These are phyloP conservation scores for Balakata baccata DNA, from an alignment of 345 rosid species.

Conservation along the genomic window DNA sequence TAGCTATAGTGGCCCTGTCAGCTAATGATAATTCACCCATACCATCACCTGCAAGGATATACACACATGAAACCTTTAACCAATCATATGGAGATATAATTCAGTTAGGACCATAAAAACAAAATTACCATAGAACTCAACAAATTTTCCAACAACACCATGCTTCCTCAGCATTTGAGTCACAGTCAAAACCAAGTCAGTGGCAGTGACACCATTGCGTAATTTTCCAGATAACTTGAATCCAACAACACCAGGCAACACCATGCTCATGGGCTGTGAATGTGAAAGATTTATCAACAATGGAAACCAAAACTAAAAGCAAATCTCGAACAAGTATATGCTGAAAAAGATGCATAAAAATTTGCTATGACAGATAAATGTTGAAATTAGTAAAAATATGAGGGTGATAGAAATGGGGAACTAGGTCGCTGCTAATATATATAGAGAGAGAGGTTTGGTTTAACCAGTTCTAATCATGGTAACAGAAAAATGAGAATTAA, in stretches of 20 bases:
- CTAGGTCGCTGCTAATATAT: no score
- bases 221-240: conserved; percentile 87
- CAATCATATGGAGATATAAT: no score
- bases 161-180: conserved; percentile 99
- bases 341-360: background rate
- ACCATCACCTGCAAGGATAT: conserved; percentile 57
- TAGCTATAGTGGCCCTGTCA: conserved; percentile 98
- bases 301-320: conserved; percentile 2
- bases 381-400: no score
- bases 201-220: conserved; percentile 88
- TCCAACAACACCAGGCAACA: conserved; percentile 97
- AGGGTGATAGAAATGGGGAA: no score
- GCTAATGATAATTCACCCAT: conserved; percentile 90
- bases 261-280: conserved; percentile 99
- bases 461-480: no score
- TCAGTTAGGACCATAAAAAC: no score
- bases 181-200: conserved; percentile 93
- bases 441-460: no score
- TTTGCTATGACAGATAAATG: background rate
- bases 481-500: no score
- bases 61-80: no score
- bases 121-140: conserved; percentile 84
- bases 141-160: conserved; percentile 99
- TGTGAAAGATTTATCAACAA: conserved; percentile 4
- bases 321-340: background rate